phyloP scores from a whole-genome alignment of 2,329 filamentous ascomycete species.

The Sphaerostilbella broomeana region DNA sequence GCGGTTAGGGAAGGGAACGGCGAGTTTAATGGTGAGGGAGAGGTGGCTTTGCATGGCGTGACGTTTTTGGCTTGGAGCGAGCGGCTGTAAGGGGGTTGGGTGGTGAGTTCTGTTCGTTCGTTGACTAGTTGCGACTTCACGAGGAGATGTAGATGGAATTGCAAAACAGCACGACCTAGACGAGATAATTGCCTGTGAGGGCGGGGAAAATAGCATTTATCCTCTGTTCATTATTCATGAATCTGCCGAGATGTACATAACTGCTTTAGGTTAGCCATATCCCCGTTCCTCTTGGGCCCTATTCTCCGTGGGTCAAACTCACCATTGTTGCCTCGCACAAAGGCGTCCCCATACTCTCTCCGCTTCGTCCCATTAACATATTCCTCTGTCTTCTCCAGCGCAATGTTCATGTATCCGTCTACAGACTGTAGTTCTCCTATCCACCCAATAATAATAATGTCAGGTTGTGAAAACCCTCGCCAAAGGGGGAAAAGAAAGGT shows the following conservation, averaged over 20 bases:
- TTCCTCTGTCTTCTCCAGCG: conserved; percentile 90
- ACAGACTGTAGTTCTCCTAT: conserved; percentile 91
- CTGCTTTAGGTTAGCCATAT: conserved; percentile 31
- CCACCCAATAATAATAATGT: not conserved
- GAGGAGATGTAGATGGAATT: not conserved
- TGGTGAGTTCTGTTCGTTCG: not conserved
- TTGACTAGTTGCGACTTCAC: not conserved
- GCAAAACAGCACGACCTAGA: not conserved
- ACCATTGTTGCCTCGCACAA: conserved; percentile 96
- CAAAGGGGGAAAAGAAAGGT: no score
- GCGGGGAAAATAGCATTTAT: not conserved
- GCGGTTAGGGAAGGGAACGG: conserved; percentile 47
- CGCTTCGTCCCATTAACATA: conserved; percentile 79
- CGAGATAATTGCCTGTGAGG: not conserved
- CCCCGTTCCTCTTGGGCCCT: no score
- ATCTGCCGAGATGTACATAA: conserved; percentile 66
- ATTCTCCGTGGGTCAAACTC: conserved; percentile 22
- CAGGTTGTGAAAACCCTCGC: no score
- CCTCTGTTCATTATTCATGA: conserved; percentile 28
- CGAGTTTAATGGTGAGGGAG: conserved; percentile 52
- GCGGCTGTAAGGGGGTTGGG: conserved; percentile 28
- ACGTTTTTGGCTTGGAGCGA: conserved; percentile 59
- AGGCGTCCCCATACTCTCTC: conserved; percentile 85
- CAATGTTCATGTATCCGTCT: conserved; percentile 99
- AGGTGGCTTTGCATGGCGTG: conserved; percentile 57